phyloP scores from a whole-genome alignment of 495 filamentous ascomycete genomes.

The Talaromyces wortmannii region DNA sequence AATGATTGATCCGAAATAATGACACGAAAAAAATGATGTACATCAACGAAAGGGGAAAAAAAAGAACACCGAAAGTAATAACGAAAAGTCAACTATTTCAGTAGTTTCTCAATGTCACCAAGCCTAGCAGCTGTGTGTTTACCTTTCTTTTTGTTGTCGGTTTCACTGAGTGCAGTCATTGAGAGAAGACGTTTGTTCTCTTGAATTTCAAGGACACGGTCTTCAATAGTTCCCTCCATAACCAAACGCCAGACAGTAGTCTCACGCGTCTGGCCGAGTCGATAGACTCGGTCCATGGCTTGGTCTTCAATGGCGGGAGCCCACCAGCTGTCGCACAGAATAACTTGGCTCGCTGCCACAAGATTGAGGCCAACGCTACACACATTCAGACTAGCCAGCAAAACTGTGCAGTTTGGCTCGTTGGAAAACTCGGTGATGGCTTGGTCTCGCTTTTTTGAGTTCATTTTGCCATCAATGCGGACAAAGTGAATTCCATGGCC shows the following conservation, averaged over 20 bases:
- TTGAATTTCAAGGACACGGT: slow-evolving; percentile 77
- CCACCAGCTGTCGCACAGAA: slow-evolving; percentile 87
- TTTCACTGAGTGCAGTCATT: slow-evolving; percentile 66
- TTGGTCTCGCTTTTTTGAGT: slow-evolving; percentile 55
- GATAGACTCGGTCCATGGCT: slow-evolving; percentile 83
- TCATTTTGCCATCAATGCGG: slow-evolving; percentile 83
- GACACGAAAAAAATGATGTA: no score
- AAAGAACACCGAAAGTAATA: neutral
- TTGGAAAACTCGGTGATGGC: slow-evolving; percentile 59
- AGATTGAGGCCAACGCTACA: slow-evolving; percentile 88
- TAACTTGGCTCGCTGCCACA: slow-evolving; percentile 79
- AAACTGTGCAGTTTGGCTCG: slow-evolving; percentile 64
- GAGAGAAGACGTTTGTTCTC: slow-evolving; percentile 74
- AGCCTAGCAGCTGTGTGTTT: slow-evolving; percentile 49
- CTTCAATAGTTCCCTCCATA: slow-evolving; percentile 81
- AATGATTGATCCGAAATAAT: no score
- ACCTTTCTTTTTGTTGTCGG: slow-evolving; percentile 36
- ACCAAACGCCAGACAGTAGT: slow-evolving; percentile 77
- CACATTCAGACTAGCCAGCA: slow-evolving; percentile 78
- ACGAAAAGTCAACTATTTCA: neutral
- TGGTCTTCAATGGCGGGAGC: slow-evolving; percentile 92
- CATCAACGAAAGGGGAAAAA: neutral
- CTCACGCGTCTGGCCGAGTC: slow-evolving; percentile 74
- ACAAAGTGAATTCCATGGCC: slow-evolving; percentile 55
- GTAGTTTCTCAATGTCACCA: slow-evolving; percentile 37